Evolutionary conservation across 805 yeast genomes (phyloP), one percentile per base, ranked within the genome.

Genomic region (Trichomonascus vanleenenianus): DNA sequence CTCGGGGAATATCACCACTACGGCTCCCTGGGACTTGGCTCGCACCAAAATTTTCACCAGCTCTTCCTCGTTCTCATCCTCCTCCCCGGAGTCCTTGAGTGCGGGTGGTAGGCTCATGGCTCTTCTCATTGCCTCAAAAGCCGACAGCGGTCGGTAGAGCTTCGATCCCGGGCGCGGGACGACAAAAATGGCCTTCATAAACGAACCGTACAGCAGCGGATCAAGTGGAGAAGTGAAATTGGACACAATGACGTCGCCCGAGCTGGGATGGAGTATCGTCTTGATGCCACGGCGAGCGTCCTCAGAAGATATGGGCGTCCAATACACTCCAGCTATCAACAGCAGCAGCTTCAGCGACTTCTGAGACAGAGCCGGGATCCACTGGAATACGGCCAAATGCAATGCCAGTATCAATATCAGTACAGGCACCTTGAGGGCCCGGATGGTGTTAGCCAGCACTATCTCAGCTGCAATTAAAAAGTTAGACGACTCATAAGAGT

Each of bases 161-260:
- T 40, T 20, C 12, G 16, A 38, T 39, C 19, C 46, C 31, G 66
- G 59, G 27, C 27, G 27, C 1, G 81, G 80, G 15, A 75, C 51
- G 20, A 70, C 61, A 43, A 74, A 64, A 1, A 55, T 57, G n/a
- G 40, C 27, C 22, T 45, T 57, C 16, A 45, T 50, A 47, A 50
- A 36, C 4, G 61, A 32, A 30, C 59, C 50, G 42, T 53, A 65
- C 9, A 63, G 63, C 16, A 75, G 62, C 0, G 77, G 68, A 58
- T 81, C 85, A 3, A 82, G 55, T 1, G 86, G 86, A 14, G 81
- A 72, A 0, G 74, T 62, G 49, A 76, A 76, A 59, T 83, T 83
- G 45, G 71, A 66, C n/a, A 81, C 60, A 2, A 79, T 60, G 3
- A 81, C 56, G 44, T 79, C 82, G 35, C 74, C 74, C 2, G 56